A percentile compares a stretch with the other conserved stretches of the same genome.
phyloP scores from a whole-genome alignment of 441 rosid genomes.

The Geranium incanum region DNA sequence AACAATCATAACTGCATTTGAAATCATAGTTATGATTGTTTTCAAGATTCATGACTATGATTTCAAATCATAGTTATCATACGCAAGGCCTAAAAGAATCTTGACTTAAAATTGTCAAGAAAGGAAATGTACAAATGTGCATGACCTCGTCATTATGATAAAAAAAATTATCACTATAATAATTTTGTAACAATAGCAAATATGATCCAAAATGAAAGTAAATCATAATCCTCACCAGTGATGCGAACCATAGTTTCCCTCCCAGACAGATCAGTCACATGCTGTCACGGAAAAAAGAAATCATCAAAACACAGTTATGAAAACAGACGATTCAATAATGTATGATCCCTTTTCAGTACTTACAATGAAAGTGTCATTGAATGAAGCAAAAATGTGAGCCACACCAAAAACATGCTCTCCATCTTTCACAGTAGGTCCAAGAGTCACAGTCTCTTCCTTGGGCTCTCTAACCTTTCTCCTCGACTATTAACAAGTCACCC shows the following conservation, averaged over 20 bases:
- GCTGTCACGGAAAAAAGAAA: conserved; percentile 32
- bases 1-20: too few species aligned
- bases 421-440: conserved; percentile 18
- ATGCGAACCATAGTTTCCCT: conserved; percentile 14
- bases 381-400: conserved; percentile 72
- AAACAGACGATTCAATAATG: neutral
- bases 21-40: too few species aligned
- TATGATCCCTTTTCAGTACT: conserved; percentile 13
- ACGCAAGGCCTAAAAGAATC: too few species aligned
- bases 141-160: too few species aligned
- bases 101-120: too few species aligned
- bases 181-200: too few species aligned
- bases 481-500: conserved; percentile 27
- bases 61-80: too few species aligned
- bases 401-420: too few species aligned
- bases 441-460: conserved; percentile 56
- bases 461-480: conserved; percentile 54
- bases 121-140: too few species aligned
- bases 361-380: conserved; percentile 71
- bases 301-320: neutral
- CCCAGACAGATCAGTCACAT: conserved; percentile 31
- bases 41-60: too few species aligned
- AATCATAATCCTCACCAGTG: conserved; percentile 39
- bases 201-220: neutral
- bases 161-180: too few species aligned